These are phyloP conservation scores for Claviceps pazoutovae DNA, from an alignment of 2,329 filamentous ascomycete genomes.

Conservation along the genomic window DNA sequence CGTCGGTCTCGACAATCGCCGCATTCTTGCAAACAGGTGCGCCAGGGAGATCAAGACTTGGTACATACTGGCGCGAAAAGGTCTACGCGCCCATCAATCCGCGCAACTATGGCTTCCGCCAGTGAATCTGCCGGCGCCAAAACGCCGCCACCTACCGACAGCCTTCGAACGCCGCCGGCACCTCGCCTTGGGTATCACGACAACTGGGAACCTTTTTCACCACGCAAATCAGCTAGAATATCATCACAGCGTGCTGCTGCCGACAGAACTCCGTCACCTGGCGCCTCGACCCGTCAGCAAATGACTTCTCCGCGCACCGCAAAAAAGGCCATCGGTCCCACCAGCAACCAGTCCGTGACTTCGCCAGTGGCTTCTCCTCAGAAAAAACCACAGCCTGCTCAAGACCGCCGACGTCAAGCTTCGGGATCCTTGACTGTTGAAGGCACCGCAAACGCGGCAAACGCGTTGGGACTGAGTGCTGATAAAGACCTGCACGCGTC, in stretches of 20 bases:
- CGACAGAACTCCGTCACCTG: slow-evolving; percentile 43
- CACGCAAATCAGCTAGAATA: slow-evolving; percentile 54
- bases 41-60: neutral
- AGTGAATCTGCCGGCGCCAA: slow-evolving; percentile 2
- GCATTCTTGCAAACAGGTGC: neutral
- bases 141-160: slow-evolving; percentile 47
- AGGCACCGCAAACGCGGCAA: slow-evolving; percentile 27
- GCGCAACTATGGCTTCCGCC: slow-evolving; percentile 16
- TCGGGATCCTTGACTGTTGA: slow-evolving; percentile 31
- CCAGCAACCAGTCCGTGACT: slow-evolving; percentile 17
- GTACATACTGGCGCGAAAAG: neutral
- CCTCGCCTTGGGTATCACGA: slow-evolving; percentile 55
- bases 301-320: slow-evolving; percentile 19
- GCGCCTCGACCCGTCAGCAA: slow-evolving; percentile 20
- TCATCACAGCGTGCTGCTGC: slow-evolving; percentile 36
- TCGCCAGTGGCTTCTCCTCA: slow-evolving; percentile 33
- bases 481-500: slow-evolving; percentile 16
- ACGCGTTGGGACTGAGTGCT: slow-evolving; percentile 23
- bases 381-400: slow-evolving; percentile 35
- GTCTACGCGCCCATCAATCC: neutral
- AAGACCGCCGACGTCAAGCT: slow-evolving; percentile 33
- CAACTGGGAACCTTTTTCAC: slow-evolving; percentile 58
- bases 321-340: slow-evolving; percentile 17
- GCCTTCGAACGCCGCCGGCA: slow-evolving; percentile 52
- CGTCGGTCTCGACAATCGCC: slow-evolving; percentile 7